phyloP scores from a whole-genome alignment of 352 stramenopile species.

The Pythium utonaiense region DNA sequence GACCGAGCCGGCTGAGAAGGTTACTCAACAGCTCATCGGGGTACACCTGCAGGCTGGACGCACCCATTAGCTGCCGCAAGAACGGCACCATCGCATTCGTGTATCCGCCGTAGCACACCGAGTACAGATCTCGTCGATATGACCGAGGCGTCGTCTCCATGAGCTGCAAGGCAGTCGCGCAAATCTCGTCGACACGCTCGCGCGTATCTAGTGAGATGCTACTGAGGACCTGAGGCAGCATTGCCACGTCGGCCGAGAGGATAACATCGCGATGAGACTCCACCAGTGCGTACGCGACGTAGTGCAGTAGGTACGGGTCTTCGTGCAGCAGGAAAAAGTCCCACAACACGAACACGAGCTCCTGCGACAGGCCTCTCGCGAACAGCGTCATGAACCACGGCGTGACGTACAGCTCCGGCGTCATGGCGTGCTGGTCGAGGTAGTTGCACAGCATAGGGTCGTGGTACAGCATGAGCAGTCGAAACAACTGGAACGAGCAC shows the following conservation, averaged over 20 bases:
- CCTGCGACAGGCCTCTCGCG: constrained; percentile 66
- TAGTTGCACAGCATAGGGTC: constrained; percentile 85
- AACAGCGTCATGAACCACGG: constrained; percentile 95
- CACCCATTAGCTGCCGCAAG: constrained; percentile 60
- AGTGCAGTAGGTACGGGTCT: constrained; percentile 87
- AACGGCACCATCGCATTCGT: constrained; percentile 63
- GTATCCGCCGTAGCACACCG: constrained; percentile 78
- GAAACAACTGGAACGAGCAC: constrained; percentile 91
- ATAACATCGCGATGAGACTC: constrained; percentile 53
- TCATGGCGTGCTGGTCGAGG: constrained; percentile 90
- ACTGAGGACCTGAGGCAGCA: constrained; percentile 80
- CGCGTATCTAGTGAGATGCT: constrained; percentile 60
- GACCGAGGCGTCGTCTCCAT: constrained; percentile 68
- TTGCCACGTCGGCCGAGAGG: constrained; percentile 59
- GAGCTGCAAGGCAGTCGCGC: constrained; percentile 42
- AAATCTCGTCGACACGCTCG: constrained; percentile 60
- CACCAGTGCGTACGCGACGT: constrained; percentile 85
- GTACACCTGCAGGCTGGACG: constrained; percentile 82
- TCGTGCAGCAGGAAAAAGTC: constrained; percentile 90
- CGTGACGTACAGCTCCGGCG: constrained; percentile 91
- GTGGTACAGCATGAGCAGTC: constrained; percentile 90
- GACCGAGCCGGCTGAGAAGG: constrained; percentile 51
- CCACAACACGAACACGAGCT: constrained; percentile 85
- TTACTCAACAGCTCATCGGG: constrained; percentile 79
- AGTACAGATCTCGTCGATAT: constrained; percentile 78